These are phyloP conservation scores for Dentipellis fragilis DNA, from an alignment of 768 basidiomycete species.

Conservation along the genomic window DNA sequence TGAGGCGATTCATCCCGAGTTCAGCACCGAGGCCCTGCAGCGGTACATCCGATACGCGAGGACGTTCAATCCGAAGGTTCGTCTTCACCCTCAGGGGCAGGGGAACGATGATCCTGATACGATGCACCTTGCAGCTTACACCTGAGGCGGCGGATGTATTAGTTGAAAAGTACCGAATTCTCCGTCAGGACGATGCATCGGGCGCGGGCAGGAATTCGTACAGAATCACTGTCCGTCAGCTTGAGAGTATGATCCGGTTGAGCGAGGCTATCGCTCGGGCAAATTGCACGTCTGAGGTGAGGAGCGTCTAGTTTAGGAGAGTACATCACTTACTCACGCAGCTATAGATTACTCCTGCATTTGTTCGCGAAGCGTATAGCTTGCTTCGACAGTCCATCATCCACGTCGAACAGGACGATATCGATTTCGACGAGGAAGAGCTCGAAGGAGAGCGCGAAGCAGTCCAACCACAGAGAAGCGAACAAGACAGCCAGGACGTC, in stretches of 20 bases:
- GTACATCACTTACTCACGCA: not conserved
- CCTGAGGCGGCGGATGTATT: conserved; percentile 86
- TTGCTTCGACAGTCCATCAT: conserved; percentile 96
- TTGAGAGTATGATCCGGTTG: conserved; percentile 97
- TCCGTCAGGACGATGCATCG: conserved; percentile 87
- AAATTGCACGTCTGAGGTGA: conserved; percentile 88
- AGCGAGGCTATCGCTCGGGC: conserved; percentile 96
- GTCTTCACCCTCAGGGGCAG: conserved; percentile 7
- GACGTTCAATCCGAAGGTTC: conserved; percentile 94
- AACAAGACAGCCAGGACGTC: conserved; percentile 47
- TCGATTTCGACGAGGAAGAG: conserved; percentile 94
- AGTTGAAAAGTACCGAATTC: conserved; percentile 88
- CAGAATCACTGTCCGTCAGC: conserved; percentile 93
- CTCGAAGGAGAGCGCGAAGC: conserved; percentile 42
- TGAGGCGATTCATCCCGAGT: conserved; percentile 92
- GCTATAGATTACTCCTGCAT: conserved; percentile 77
- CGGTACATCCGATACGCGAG: conserved; percentile 94
- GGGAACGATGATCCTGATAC: too few species aligned
- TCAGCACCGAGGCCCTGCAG: conserved; percentile 93
- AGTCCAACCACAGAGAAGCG: conserved; percentile 22
- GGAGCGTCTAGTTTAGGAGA: conserved; percentile 11
- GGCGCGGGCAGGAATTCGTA: conserved; percentile 88
- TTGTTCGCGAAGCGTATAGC: conserved; percentile 92
- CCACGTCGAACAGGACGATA: conserved; percentile 97
- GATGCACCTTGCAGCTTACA: conserved; percentile 52